Base-by-base conservation (phyloP, 2,329 filamentous ascomycete genomes). In the Fusarium algeriense region DNA sequence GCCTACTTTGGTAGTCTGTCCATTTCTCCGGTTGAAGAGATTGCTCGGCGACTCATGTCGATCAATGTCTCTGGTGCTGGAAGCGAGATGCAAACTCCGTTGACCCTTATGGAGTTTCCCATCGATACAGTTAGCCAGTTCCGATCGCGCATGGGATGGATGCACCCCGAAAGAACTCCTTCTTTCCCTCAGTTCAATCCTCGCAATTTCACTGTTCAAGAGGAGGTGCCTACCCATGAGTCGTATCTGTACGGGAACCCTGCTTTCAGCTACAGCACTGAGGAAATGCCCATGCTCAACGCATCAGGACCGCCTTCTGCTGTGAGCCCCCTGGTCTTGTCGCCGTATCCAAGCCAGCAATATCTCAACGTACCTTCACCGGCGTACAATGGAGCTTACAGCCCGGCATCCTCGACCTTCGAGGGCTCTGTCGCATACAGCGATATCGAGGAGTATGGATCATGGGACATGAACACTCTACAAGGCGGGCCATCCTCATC, bases 1-100 rank as follows among this genome's bases (percentile, higher is more conserved):
- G 92, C 94, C 52, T 97, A 98, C 81, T 94, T 95, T 75, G 93
- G 92, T 50, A 92, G 91, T 73, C 86, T 97, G 73, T 91, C 93
- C 19, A 88, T 97, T 48, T 86, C 87, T 3, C 94, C 95, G 0
- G 90, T 98, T 35, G 94, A 97, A 80, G 92, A 96, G 78, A 97
- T 98, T 76, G 90, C 94, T 48, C 88, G 89, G 50, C 89, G 93
- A 38, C 88, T 97, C 32, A 86, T 91, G 71, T 88, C 90, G 26
- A 88, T 93, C 83, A 93, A 88, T 74, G 83, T 89, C 26, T 86
- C 87, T 7, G 85, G 87, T 23, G 84, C 86, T 63, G 87, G 89
- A 60, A 85, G 85, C 19, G 87, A 89, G 30, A 81, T 87, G 44
- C 88, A 90, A 76, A 88, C 90, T 34, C 89, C 90, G 14, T 81